Conservation (phyloP, 371 early-diverging fungal genomes). For the Haplosporangium sp. region DNA sequence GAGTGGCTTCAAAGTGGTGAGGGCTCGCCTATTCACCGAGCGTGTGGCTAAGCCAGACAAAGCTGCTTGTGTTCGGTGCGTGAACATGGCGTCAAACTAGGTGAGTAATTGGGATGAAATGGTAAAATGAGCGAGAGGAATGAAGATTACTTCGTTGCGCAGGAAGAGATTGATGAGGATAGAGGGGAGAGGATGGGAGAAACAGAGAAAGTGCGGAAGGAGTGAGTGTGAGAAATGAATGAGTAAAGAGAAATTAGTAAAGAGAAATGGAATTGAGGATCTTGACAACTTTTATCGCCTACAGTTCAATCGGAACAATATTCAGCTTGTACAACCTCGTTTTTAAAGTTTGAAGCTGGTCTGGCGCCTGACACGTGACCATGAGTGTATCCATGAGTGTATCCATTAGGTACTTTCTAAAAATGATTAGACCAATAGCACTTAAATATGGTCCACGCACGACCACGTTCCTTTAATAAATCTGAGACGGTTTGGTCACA, state of each 20-base stretch:
- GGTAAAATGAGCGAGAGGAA: not conserved
- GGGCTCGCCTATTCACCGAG: not conserved
- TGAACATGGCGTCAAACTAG: not conserved
- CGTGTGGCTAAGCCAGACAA: conserved; percentile 15
- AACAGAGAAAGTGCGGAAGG: not conserved
- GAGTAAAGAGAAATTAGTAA: not conserved
- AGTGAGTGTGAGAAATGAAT: not conserved
- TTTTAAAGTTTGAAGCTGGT: no score
- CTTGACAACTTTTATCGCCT: no score
- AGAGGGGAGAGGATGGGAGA: not conserved
- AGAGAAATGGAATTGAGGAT: no score
- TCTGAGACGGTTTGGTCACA: no score
- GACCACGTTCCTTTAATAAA: no score
- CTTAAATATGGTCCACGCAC: no score
- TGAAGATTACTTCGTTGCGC: not conserved
- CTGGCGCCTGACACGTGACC: no score
- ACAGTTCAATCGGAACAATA: no score
- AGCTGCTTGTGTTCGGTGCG: conserved; percentile 2
- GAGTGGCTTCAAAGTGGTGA: conserved; percentile 23
- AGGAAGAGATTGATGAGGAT: not conserved
- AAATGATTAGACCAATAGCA: no score
- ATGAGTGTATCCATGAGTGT: no score
- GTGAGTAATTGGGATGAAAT: not conserved
- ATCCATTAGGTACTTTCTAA: no score
- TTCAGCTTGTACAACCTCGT: no score